Evolutionary conservation across 805 yeast genomes (phyloP), one percentile per base, ranked within the genome.

Genomic region (Blastobotrys peoriensis): DNA sequence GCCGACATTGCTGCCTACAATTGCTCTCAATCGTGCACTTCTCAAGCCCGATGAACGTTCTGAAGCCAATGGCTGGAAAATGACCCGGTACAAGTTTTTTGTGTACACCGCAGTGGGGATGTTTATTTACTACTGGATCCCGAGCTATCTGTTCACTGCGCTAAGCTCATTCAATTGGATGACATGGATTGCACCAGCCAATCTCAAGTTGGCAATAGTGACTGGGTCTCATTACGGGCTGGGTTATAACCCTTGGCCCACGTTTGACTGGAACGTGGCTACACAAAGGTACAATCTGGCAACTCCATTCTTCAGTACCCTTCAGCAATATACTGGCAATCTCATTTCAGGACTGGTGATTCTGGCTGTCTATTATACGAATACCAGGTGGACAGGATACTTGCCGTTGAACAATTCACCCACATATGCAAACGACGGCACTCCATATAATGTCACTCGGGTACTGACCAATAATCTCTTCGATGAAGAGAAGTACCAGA

Each of bases 151-250:
- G 27, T 76, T 78, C 67, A 67, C 69, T 33, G 83, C 76, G 4
- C 66, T 81, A 45, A 73, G 81, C 3, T 68, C 70, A 51, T 78
- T 81, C 59, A 61, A 64, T 46, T 79, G 81, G 74, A 71, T 78
- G 49, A 70, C 80, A 19, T 80, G 86, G 86, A 78, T 78, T 41
- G 68, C 61, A 35, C 71, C 71, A 18, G 60, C 74, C 43, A 76
- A 76, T 57, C 70, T 73, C 44, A 68, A 68, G 22, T 70, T 81
- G n/a, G 79, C 77, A 45, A 52, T 56, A 8, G 57, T 76, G 17
- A 71, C 78, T 15, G 83, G 83, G 16, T 58, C 70, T 3, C 41
- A 40, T 17, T 20, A 44, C 27, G 62, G 62, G 1, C 49, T 70
- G 45, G 74, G 74, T 0, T 38, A 69, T 36, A 70, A 69, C 50